Percentiles rank a stretch among this genome's conserved stretches.
Evolutionary conservation across 495 filamentous ascomycete species (phyloP).

Genomic region (Penicillium tannophilum): DNA sequence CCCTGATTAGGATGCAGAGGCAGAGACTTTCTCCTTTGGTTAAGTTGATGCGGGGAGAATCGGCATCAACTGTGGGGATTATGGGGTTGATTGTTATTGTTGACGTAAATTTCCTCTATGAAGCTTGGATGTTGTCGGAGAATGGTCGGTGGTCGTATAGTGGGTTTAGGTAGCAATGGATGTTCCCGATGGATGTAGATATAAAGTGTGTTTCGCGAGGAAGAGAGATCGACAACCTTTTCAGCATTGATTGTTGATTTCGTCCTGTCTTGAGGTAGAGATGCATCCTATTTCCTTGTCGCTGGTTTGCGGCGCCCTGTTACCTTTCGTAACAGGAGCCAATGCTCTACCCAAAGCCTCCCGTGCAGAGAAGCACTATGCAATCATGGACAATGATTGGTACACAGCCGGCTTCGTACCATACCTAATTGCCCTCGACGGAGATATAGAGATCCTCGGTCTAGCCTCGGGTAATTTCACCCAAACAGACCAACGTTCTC

Average conservation of each 20-base stretch:
- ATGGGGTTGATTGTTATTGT: neutral
- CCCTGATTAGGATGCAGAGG: slow-evolving; percentile 22
- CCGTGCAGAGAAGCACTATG: slow-evolving; percentile 24
- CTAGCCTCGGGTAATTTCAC: slow-evolving; percentile 25
- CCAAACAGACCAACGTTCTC: neutral
- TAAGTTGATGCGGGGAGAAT: slow-evolving; percentile 24
- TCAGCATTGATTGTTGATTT: neutral
- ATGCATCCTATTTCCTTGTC: slow-evolving; percentile 22
- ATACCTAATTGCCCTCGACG: slow-evolving; percentile 33
- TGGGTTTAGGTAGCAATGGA: neutral
- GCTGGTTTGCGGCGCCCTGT: slow-evolving; percentile 21
- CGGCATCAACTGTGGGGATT: slow-evolving; percentile 4
- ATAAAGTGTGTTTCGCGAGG: no score
- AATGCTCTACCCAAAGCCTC: slow-evolving; percentile 11
- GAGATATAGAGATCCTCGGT: slow-evolving; percentile 31
- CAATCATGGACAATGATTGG: slow-evolving; percentile 42
- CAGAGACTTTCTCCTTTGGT: slow-evolving; percentile 15
- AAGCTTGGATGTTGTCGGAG: neutral
- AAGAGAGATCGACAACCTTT: no score
- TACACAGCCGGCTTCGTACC: slow-evolving; percentile 33
- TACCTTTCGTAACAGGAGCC: slow-evolving; percentile 16
- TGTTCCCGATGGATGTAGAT: no score
- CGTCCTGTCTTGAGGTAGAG: neutral
- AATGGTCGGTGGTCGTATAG: neutral
- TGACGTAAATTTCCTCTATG: neutral